Evolutionary conservation across 768 basidiomycete genomes (phyloP), one percentile per base, ranked within the genome.

Genomic region (Kwoniella sp.): DNA sequence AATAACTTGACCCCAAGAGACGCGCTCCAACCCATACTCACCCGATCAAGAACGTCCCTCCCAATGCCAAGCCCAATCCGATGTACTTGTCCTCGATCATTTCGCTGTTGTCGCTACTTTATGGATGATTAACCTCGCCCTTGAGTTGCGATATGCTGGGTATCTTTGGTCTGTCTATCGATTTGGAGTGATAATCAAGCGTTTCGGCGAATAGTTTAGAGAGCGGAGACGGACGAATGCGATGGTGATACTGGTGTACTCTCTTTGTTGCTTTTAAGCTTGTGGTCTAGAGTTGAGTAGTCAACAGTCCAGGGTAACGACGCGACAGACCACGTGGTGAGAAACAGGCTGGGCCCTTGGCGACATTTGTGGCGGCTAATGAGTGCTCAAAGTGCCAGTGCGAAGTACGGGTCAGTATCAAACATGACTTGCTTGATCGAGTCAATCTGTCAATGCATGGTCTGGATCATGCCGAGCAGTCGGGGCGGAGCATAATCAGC

Each of bases 61-160:
- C 87, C 53, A 98, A 81, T 57, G 96, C 94, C 59, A 99, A 86
- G 25, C 86, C 85, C 56, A 99, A 85, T 30, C 96, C 96, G 53
- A 97, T 91, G 79, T 92, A 95, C 83, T 93, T 96, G 82, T 96
- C 95, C 72, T 96, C 91, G 25, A 92, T 64, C 77, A 79, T 77
- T 37, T 44, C 17, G 40, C 40, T 9, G 40, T 3, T 44, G 3
- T 19, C 40, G 40, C 40, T 44, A 15, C 17, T 44, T 15, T 13
- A 13, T 33, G 33, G 33, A 15, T 44, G 7, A 9, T 44, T 44
- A 15, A 10, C 40, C 7, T 61, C 36, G 25, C 15, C 25, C n/a
- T 26, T 10, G 24, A 1, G 21, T 54, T 25, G 53, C 9, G 26
- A 15, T 62, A 62, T 62, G 46, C 59, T 58, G 48, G 57, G 57